Base-by-base conservation (phyloP, 768 basidiomycete species). In the Hortiboletus flavorubellus region DNA sequence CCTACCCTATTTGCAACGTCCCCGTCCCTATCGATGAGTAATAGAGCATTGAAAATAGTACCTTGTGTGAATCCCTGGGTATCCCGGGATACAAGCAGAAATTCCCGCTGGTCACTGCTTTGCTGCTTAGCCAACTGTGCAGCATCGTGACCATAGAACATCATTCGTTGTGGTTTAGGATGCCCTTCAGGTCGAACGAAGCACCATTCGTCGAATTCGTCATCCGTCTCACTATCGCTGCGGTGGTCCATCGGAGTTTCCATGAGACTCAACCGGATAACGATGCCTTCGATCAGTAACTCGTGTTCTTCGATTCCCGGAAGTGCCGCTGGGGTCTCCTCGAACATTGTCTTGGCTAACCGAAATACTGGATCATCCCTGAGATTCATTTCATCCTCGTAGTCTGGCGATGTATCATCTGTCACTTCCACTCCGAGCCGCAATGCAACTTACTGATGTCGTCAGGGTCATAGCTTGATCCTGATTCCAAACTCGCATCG, bases 201-300 rank as follows among this genome's bases (percentile, higher is more conserved):
- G 21, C 53, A 51, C 21, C 9, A 43, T 18, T n/a, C 37, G 14
- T 30, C 30, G 11, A 23, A 2, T 21, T 57, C 56, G 3, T 57
- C 53, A n/a, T 44, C 52, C 11, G 18, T n/a, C 15, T 53, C 51
- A n/a, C 40, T 52, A 33, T 40, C 50, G 34, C 34, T 26, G 21
- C 21, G 2, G 21, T 21, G 5, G 33, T 37, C 46, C 30, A 10
- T 26, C 4, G 37, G 40, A 8, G 10, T 3, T 16, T 57, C 35
- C 8, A 16, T n/a, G 41, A 57, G 33, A n/a, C 4, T 35, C 23
- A 43, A 4, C 21, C 5, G 39, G 23, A 58, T 6, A 8, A 53
- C 15, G 5, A 59, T 50, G 0, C 48, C 59, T 6, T 60, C 59
- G 38, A 59, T 45, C 29, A 59, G 2, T 21, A 53, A 14, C 33